Evolutionary conservation across 2,329 filamentous ascomycete genomes (phyloP), one percentile per base, ranked within the genome.

Genomic region (Chalaropsis ovoidea): DNA sequence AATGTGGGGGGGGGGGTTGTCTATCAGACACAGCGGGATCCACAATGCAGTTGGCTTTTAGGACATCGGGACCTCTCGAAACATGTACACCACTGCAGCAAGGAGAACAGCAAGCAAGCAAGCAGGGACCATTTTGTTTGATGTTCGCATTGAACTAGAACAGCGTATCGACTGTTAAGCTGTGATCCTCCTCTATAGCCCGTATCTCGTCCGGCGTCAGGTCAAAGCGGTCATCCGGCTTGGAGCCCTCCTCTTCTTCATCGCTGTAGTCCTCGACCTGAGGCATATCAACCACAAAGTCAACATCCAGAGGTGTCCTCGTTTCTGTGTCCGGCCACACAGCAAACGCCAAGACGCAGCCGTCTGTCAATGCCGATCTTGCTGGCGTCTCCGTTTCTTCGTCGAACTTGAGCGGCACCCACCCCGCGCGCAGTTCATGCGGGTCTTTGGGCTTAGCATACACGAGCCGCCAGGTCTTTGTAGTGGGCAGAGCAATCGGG

Each of bases 271-370:
- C 77, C 0, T 79, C 77, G 22, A 81, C 77, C 35, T 69, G 72
- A 0, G 79, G 79, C 71, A 77, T 76, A 62, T 79, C 76, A 10
- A 82, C 79, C 47, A 77, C 71, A 67, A 82, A 81, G 24, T 73
- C 70, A 0, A 71, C 72, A 6, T 78, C 75, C 3, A 77, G 75
- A 4, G 72, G 70, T 1, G 76, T 77, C 6, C 74, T 73, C 17
- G 72, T 73, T 11, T 77, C 76, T 2, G 31, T 27, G 15, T 74
- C 71, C 35, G 75, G 71, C 52, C 83, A 75, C 22, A 69, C 52
- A 0, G 76, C 72, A 71, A 85, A 83, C 0, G 81, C 81, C 17
- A 84, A 72, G 0, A 77, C 73, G 65, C 74, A 75, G 45, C 79
- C 79, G 39, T 83, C 76, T 68, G 77, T 76, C 11, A 84, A 61